Base-by-base conservation (phyloP, 495 filamentous ascomycete genomes). In the Lophium mytilinum region DNA sequence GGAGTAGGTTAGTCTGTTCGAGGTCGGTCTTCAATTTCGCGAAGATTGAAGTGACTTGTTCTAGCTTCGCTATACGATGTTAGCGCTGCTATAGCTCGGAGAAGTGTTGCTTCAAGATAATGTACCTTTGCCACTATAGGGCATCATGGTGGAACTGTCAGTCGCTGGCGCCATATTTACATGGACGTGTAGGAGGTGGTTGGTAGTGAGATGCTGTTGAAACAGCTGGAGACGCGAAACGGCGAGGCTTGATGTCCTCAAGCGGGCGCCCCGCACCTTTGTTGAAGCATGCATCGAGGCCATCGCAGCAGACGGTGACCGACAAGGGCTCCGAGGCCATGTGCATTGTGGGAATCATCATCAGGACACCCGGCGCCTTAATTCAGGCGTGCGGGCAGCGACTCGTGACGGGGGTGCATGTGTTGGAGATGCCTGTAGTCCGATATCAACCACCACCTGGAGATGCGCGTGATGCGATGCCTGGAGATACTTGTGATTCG, bases 11-110 rank as follows among this genome's bases (percentile, higher is more conserved):
- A 8, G 53, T 54, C n/a, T 47, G 52, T n/a, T 62, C 55, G 14
- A 66, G 53, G 53, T 62, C 59, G 42, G 41, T 34, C 30, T 56
- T 51, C 7, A 66, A 52, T 24, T 50, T 48, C 18, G 19, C 35
- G n/a, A 66, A 43, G n/a, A 66, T 9, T 21, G 47, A 12, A 21
- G 55, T 62, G 36, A 66, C 63, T 34, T 62, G 15, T 6, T 62
- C 56, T 10, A 59, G 63, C 53, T 62, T 62, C 37, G 39, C 63
- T 66, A 34, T 8, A 19, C 2, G 7, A 7, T 9, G 56, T 66
- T 18, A 66, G 56, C 48, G 12, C n/a, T 45, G 46, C 11, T 49
- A 34, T 37, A 24, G 7, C 21, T 24, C 30, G 21, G 33, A 30
- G 17, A 24, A 24, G 14, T 8, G 21, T 5, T 24, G 45, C 12